Percentiles rank a stretch among this genome's conserved stretches.
Conservation (phyloP, 1,284 basidiomycete genomes). For the Boletus nobilissimus region DNA sequence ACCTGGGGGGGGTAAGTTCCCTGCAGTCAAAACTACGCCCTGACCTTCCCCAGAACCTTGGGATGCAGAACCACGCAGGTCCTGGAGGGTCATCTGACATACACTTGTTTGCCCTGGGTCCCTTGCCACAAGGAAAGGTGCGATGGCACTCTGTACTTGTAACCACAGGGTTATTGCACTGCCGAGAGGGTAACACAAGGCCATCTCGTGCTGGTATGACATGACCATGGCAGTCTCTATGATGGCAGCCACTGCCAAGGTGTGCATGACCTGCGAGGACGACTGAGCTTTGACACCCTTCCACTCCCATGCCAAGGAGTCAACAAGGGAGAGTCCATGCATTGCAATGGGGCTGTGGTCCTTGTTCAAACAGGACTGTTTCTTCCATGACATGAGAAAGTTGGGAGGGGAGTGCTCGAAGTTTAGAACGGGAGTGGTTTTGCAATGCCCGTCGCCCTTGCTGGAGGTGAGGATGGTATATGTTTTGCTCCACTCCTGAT, state of each 20-base stretch:
- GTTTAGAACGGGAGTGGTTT: not conserved
- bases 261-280: not conserved
- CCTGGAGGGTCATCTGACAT: not conserved
- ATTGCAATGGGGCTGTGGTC: fast-evolving
- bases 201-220: not conserved
- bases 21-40: not conserved
- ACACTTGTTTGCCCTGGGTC: not conserved
- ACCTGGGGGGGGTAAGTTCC: not conserved
- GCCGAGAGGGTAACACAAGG: not conserved
- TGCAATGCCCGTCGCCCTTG: not conserved
- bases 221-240: not conserved
- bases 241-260: not conserved
- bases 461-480: too few relatives aligned
- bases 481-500: too few relatives aligned
- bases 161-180: not conserved
- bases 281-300: not conserved
- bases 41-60: not conserved
- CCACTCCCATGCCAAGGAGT: slow-evolving; percentile 11
- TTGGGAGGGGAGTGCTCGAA: not conserved
- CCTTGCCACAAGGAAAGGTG: not conserved
- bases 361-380: not conserved
- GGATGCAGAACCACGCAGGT: not conserved
- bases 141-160: too few relatives aligned
- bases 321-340: not conserved
- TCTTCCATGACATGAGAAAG: not conserved